Percentiles rank a stretch among this genome's conserved stretches.
Conservation (phyloP, 139 green algal species). For the Coccomyxa sp. region DNA sequence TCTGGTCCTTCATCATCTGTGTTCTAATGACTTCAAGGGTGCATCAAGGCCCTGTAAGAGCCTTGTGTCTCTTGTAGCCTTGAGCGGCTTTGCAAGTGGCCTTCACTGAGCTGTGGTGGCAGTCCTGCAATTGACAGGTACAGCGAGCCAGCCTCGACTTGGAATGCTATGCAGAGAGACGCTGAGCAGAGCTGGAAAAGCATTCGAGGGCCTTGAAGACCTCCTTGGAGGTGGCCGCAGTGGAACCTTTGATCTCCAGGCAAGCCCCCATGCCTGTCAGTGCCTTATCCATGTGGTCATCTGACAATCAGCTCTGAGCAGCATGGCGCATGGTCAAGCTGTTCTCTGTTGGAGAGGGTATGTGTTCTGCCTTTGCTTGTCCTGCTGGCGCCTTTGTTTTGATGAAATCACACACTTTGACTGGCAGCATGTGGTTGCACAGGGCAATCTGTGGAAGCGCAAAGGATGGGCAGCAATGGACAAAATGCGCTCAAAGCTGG, state of each 20-base stretch:
- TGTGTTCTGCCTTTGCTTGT: no score
- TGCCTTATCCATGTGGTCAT: not conserved
- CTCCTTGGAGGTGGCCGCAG: conserved; percentile 60
- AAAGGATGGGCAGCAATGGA: conserved; percentile 77
- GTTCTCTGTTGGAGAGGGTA: no score
- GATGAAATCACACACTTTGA: not conserved
- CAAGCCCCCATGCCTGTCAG: conserved; percentile 2
- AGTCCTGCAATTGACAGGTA: no score
- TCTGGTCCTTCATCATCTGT: not conserved
- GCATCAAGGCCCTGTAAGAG: no score
- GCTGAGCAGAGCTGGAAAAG: conserved; percentile 56
- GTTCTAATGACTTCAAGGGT: no score
- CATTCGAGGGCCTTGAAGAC: conserved; percentile 80
- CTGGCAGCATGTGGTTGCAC: no score
- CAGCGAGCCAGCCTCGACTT: not conserved
- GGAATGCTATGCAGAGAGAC: conserved; percentile 16
- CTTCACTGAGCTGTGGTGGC: no score
- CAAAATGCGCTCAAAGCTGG: conserved; percentile 66
- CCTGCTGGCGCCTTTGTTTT: not conserved
- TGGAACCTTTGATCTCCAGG: conserved; percentile 60
- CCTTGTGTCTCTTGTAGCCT: no score
- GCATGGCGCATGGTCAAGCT: no score
- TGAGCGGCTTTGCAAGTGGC: no score
- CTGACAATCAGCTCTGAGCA: not conserved
- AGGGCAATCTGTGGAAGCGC: conserved; percentile 63